Conservation (phyloP, 2,329 filamentous ascomycete genomes). For the Aspergillus tamarii region DNA sequence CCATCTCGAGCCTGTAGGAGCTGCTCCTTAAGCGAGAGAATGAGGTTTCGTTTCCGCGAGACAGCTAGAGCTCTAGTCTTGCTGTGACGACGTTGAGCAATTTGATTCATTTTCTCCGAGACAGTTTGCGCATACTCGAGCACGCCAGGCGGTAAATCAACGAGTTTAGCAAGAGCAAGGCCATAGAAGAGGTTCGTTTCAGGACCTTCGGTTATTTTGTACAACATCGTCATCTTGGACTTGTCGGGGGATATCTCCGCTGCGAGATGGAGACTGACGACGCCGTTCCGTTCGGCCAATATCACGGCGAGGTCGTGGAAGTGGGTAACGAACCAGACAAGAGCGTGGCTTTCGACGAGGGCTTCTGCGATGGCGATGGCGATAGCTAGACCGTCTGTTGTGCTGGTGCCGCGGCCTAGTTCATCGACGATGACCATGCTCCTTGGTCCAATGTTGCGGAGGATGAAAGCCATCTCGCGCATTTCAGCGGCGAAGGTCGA, state of each 20-base stretch:
- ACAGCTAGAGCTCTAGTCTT: conserved; percentile 62
- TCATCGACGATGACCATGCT: conserved; percentile 89
- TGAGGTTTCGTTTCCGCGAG: conserved; percentile 69
- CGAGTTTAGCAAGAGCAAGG: conserved; percentile 74
- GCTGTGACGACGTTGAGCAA: conserved; percentile 61
- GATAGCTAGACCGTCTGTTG: conserved; percentile 83
- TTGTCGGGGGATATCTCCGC: conserved; percentile 64
- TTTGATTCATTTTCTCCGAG: conserved; percentile 62
- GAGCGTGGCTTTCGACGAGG: conserved; percentile 74
- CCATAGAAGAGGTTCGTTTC: conserved; percentile 78
- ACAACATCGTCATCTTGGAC: conserved; percentile 80
- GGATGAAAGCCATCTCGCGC: conserved; percentile 92
- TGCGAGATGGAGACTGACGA: conserved; percentile 79
- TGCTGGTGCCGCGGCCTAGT: conserved; percentile 87
- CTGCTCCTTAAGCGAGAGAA: conserved; percentile 73
- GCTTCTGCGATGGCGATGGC: conserved; percentile 89
- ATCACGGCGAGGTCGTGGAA: conserved; percentile 81
- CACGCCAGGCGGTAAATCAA: conserved; percentile 71
- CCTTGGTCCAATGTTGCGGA: conserved; percentile 75
- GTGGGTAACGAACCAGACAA: conserved; percentile 93
- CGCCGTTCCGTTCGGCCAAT: conserved; percentile 73
- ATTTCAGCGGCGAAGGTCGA: conserved; percentile 95
- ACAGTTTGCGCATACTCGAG: conserved; percentile 70
- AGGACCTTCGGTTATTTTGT: conserved; percentile 75
- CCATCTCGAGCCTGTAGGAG: conserved; percentile 69